phyloP scores from a whole-genome alignment of 2,329 filamentous ascomycete species.

The Lomentospora prolificans region DNA sequence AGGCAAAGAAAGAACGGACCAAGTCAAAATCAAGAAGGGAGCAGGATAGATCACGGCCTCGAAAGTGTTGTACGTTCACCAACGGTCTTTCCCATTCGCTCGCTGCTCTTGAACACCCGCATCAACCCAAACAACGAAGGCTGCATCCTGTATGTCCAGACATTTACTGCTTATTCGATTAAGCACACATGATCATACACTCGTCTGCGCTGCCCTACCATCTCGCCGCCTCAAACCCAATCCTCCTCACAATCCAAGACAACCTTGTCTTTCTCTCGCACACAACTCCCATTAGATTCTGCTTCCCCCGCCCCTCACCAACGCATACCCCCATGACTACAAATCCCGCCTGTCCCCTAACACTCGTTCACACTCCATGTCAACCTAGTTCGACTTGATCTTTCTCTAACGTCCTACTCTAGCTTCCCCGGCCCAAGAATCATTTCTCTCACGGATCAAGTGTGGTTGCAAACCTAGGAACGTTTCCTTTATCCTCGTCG shows the following conservation, averaged over 20 bases:
- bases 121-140: not conserved
- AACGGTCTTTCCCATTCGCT: not conserved
- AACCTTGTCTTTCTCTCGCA: not conserved
- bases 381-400: not conserved
- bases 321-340: not conserved
- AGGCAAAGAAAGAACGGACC: slow-evolving; percentile 2
- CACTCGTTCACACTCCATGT: not conserved
- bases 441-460: not conserved
- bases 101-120: not conserved
- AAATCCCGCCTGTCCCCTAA: not conserved
- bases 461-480: not conserved
- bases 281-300: not conserved
- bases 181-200: not conserved
- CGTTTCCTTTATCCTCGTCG: not conserved
- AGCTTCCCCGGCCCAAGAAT: not conserved
- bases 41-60: slow-evolving; percentile 2
- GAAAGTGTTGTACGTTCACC: slow-evolving; percentile 6
- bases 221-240: not conserved
- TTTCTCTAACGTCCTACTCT: not conserved
- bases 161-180: not conserved
- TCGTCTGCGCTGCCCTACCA: not conserved
- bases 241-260: not conserved
- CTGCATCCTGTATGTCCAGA: not conserved
- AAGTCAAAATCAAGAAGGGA: not conserved
- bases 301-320: not conserved